These are phyloP conservation scores for Apiotrichum sp. DNA, from an alignment of 1,284 basidiomycete species.

Conservation along the genomic window DNA sequence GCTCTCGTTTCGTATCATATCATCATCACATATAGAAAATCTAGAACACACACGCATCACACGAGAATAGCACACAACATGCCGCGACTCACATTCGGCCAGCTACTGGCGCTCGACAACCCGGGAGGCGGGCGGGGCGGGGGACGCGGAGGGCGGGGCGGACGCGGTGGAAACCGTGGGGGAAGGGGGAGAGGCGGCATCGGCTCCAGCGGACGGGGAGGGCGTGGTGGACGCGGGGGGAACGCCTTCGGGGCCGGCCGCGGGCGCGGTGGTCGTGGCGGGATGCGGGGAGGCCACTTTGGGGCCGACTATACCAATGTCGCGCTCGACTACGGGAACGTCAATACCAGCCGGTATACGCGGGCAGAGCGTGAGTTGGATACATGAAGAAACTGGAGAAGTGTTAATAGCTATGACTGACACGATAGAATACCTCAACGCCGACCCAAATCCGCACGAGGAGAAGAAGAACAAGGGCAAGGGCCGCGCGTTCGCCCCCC, in stretches of 20 bases:
- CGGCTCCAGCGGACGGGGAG: slow-evolving; percentile 5
- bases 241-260: neutral
- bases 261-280: slow-evolving; percentile 12
- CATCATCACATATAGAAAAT: neutral
- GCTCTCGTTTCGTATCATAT: neutral
- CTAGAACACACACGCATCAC: neutral
- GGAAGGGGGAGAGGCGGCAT: slow-evolving; percentile 20
- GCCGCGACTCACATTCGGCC: slow-evolving; percentile 28
- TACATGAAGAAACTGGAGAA: too few relatives aligned
- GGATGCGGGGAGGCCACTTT: slow-evolving; percentile 13
- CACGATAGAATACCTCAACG: neutral
- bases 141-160: slow-evolving; percentile 23
- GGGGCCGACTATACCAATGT: slow-evolving; percentile 40
- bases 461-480: neutral
- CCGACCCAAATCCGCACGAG: neutral
- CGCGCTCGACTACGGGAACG: slow-evolving; percentile 33
- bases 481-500: neutral
- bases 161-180: slow-evolving; percentile 6
- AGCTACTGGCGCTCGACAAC: slow-evolving; percentile 30
- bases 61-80: slow-evolving; percentile 1
- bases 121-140: slow-evolving; percentile 21
- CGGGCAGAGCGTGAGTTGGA: slow-evolving; percentile 3
- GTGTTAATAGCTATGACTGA: neutral
- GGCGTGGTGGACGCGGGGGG: neutral
- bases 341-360: slow-evolving; percentile 36